Evolutionary conservation across 2,329 filamentous ascomycete genomes (phyloP), one percentile per base, ranked within the genome.

Genomic region (Tolypocladium tundrense): DNA sequence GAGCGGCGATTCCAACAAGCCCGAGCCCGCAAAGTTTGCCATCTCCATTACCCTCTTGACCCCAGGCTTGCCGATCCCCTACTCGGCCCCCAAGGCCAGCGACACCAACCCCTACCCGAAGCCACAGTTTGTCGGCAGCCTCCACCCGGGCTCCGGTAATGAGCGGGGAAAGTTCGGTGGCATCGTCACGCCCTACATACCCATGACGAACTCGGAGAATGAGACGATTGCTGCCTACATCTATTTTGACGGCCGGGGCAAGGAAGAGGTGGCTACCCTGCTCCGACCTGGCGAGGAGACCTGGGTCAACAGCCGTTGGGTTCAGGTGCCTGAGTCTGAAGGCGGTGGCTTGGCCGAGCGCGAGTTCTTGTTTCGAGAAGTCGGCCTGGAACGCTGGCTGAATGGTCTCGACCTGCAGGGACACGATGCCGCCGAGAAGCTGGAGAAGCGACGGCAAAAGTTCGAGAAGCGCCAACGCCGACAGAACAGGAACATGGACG

Each of bases 191-290:
- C 91, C 93, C 1, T 99, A 99, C 74, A 88, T 93, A 62, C 90
- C 94, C 56, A 85, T 97, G 76, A 97, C 94, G 24, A 87, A 89
- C 60, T 96, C 90, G 39, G 88, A 91, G 58, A 96, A 97, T 73
- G 94, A 99, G 76, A 99, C 94, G 16, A 93, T 99, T 66, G 94
- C 94, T 39, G 94, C 93, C 42, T 99, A 99, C 73, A 97, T 99
- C 66, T 99, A 99, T 76, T 99, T 99, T 69, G 94, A 99, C 73
- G 94, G 94, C 21, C 82, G 94, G 61, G 83, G 84, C 60, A 99
- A 99, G 72, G 94, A 99, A 71, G 94, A 99, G 75, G 95, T 99
- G 3, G 94, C 94, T 56, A 99, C 94, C 14, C 78, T 99, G 58
- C 79, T 99, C 56, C 83, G 94, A 57, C 88, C 92, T 14, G 93